These are phyloP conservation scores for Eimeria falciformis DNA, from an alignment of 169 alveolate species.

Conservation along the genomic window DNA sequence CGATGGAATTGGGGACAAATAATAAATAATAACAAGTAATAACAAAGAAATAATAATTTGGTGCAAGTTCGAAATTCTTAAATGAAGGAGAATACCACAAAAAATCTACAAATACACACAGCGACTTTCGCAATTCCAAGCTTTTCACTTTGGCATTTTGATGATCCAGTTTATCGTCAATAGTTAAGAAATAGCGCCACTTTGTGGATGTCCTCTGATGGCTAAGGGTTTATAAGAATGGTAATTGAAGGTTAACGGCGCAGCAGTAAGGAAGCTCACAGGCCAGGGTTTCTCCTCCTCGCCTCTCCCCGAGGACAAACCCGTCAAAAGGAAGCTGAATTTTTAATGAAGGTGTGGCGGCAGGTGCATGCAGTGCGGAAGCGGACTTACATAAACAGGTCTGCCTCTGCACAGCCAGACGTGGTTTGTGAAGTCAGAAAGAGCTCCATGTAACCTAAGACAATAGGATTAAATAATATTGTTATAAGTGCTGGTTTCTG, in stretches of 20 bases:
- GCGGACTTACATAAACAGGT: conserved; percentile 37
- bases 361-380: neutral
- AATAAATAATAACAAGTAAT: no score
- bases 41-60: no score
- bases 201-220: conserved; percentile 17
- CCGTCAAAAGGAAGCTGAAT: conserved; percentile 61
- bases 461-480: neutral
- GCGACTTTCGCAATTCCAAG: neutral
- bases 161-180: neutral
- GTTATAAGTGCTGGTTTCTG: neutral
- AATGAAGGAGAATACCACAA: neutral
- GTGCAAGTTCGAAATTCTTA: no score
- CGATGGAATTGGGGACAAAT: no score
- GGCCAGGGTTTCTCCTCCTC: conserved; percentile 42
- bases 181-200: neutral
- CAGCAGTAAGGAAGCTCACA: neutral
- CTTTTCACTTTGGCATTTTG: neutral
- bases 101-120: neutral
- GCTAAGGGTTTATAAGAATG: neutral
- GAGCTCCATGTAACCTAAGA: conserved; percentile 27
- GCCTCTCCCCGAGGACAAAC: conserved; percentile 51
- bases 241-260: neutral
- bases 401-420: conserved; percentile 64
- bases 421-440: conserved; percentile 53
- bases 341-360: neutral